These are phyloP conservation scores for Monilinia laxa DNA, from an alignment of 2,329 filamentous ascomycete species.

Conservation along the genomic window DNA sequence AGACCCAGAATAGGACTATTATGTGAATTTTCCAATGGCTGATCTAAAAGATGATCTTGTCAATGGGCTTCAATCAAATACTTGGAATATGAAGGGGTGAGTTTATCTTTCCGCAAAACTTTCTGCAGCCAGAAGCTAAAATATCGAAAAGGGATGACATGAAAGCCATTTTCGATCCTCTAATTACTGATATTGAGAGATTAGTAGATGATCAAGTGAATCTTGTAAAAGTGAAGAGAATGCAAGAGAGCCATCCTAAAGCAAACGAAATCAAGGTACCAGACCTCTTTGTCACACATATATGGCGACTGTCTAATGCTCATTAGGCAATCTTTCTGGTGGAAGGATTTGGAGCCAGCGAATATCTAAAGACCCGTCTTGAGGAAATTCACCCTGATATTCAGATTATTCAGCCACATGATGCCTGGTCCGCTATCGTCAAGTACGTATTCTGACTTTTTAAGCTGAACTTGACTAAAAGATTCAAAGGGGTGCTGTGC, in stretches of 20 bases:
- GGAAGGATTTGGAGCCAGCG: slow-evolving; percentile 31
- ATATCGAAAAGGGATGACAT: slow-evolving; percentile 47
- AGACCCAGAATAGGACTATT: slow-evolving; percentile 34
- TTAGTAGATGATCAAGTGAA: slow-evolving; percentile 46
- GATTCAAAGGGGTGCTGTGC: slow-evolving; percentile 30
- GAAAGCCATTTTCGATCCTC: slow-evolving; percentile 52
- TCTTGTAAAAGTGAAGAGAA: slow-evolving; percentile 42
- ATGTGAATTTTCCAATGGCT: slow-evolving; percentile 36
- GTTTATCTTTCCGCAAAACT: slow-evolving; percentile 18
- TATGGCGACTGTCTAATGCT: neutral
- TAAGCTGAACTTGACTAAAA: neutral
- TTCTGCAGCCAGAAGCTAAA: neutral
- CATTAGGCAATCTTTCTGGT: slow-evolving; percentile 34
- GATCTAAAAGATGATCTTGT: slow-evolving; percentile 33
- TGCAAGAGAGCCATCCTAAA: slow-evolving; percentile 44
- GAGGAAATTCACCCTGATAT: slow-evolving; percentile 41
- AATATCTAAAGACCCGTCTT: slow-evolving; percentile 43
- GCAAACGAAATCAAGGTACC: slow-evolving; percentile 45
- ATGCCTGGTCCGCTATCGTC: slow-evolving; percentile 32
- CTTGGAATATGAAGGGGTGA: slow-evolving; percentile 32
- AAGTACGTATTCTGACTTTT: slow-evolving; percentile 25
- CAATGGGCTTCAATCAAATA: slow-evolving; percentile 32
- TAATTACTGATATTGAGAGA: slow-evolving; percentile 44
- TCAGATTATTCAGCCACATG: slow-evolving; percentile 29
- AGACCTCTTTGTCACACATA: slow-evolving; percentile 31